Evolutionary conservation across 176 grass and related monocot genomes (phyloP).

Genomic region (Poa pratensis): DNA sequence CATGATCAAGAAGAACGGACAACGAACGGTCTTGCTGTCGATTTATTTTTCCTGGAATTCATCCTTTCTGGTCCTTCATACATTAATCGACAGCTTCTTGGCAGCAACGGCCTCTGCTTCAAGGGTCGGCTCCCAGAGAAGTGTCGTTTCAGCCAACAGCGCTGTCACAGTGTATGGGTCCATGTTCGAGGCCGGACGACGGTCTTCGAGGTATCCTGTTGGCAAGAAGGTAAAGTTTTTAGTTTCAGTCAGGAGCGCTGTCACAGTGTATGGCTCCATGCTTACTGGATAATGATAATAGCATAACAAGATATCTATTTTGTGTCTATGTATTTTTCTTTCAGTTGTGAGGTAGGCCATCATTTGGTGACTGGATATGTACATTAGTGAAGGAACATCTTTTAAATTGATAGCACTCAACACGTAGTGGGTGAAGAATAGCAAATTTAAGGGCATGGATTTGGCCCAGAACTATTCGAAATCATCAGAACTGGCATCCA

Average conservation of each 20-base stretch:
- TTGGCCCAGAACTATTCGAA: not conserved
- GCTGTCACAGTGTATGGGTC: constrained; percentile 90
- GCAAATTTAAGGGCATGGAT: not conserved
- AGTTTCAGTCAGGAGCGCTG: constrained; percentile 62
- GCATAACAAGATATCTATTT: not conserved
- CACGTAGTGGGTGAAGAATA: not conserved
- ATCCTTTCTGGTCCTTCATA: constrained; percentile 47
- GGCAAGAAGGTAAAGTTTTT: not conserved
- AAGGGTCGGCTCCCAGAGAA: constrained; percentile 89
- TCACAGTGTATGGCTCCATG: constrained; percentile 89
- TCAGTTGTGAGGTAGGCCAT: not conserved
- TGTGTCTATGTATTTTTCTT: not conserved
- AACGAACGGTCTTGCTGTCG: not conserved
- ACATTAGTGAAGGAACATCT: not conserved
- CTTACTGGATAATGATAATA: not conserved
- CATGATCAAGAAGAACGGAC: constrained; percentile 18
- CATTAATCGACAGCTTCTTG: constrained; percentile 81
- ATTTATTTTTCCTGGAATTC: constrained; percentile 32
- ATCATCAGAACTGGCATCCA: not conserved
- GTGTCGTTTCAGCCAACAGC: constrained; percentile 79
- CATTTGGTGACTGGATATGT: not conserved
- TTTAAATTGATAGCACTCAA: not conserved
- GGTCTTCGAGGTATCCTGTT: constrained; percentile 94
- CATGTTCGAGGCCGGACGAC: constrained; percentile 97
- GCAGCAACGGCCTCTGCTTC: constrained; percentile 87